Percentiles rank a stretch among this genome's conserved stretches.
These are phyloP conservation scores for Penicillium sp. DNA, from an alignment of 2,329 filamentous ascomycete genomes.

Conservation along the genomic window DNA sequence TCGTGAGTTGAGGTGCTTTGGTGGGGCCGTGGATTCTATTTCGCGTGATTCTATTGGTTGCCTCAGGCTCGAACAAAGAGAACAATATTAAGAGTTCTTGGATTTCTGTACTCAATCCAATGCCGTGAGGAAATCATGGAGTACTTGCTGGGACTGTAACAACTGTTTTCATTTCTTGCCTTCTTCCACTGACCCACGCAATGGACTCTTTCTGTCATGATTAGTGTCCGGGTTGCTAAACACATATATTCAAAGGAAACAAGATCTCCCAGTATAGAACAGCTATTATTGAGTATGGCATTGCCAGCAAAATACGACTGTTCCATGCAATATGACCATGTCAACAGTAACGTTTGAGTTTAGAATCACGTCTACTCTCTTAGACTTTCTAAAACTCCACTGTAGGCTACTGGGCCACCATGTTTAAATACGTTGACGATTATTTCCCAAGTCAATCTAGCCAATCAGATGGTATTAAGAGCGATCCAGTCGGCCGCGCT, in stretches of 20 bases:
- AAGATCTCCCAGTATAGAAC: constrained; percentile 70
- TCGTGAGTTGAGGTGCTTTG: constrained; percentile 6
- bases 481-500: too few relatives aligned
- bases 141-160: too few relatives aligned
- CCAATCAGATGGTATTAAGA: too few relatives aligned
- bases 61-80: constrained; percentile 32
- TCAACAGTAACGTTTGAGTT: constrained; percentile 4
- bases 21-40: constrained; percentile 19
- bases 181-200: constrained; percentile 29
- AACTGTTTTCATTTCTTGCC: too few relatives aligned
- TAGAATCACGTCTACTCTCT: too few relatives aligned
- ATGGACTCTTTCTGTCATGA: constrained; percentile 31
- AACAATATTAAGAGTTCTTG: constrained; percentile 10
- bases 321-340: constrained; percentile 35
- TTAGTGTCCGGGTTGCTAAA: constrained; percentile 37
- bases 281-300: constrained; percentile 64
- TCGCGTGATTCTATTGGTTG: constrained; percentile 4
- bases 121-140: neutral
- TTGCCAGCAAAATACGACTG: constrained; percentile 31
- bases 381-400: too few relatives aligned
- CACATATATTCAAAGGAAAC: constrained; percentile 57
- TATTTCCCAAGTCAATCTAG: too few relatives aligned
- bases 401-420: too few relatives aligned
- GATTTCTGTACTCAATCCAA: neutral
- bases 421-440: too few relatives aligned